These are phyloP conservation scores for Botrytis medusae DNA, from an alignment of 2,329 filamentous ascomycete genomes.

Conservation along the genomic window DNA sequence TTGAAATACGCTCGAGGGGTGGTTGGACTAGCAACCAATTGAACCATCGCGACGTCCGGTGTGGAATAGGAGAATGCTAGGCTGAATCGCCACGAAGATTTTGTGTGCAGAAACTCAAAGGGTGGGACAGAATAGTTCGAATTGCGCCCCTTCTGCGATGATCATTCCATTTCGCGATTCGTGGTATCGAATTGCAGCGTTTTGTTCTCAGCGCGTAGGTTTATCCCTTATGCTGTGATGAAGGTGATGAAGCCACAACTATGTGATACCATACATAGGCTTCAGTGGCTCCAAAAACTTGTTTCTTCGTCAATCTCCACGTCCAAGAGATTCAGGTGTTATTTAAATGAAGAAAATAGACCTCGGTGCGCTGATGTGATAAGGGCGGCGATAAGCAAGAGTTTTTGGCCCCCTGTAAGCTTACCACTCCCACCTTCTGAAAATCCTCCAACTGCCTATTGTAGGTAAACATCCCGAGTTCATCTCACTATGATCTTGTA, in stretches of 20 bases:
- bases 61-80: not conserved
- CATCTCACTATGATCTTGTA: not conserved
- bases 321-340: not conserved
- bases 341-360: not conserved
- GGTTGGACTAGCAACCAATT: not conserved
- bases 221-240: not conserved
- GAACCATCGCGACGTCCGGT: not conserved
- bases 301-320: not conserved
- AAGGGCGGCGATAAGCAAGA: conserved; percentile 13
- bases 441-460: conserved; percentile 13
- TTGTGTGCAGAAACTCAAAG: not conserved
- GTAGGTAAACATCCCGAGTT: not conserved
- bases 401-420: not conserved
- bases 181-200: not conserved
- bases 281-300: not conserved
- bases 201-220: not conserved
- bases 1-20: no score
- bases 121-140: not conserved
- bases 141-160: not conserved
- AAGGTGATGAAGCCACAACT: not conserved
- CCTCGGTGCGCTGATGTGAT: conserved; percentile 13
- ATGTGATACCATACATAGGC: not conserved
- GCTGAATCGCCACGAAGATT: not conserved
- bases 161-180: not conserved
- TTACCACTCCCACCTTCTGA: not conserved